Percentiles rank a stretch among this genome's conserved stretches.
Evolutionary conservation across 1,139 yeast genomes (phyloP).

Genomic region (Candida labiduridarum): DNA sequence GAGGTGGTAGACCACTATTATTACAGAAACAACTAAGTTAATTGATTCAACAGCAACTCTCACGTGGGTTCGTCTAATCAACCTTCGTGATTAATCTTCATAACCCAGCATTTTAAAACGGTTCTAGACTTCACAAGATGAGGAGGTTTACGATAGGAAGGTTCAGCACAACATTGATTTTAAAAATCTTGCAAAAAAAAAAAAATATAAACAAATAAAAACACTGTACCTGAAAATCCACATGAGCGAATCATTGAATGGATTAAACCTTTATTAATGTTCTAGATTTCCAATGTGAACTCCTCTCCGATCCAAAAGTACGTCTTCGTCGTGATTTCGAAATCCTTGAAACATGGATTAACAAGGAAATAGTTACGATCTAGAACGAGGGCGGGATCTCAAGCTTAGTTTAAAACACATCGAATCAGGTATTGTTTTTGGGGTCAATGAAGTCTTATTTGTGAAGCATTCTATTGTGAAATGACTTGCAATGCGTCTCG

Average conservation of each 20-base stretch:
- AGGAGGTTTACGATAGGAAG: too few species aligned
- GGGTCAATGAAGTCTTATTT: conserved; percentile 1
- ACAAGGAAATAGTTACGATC: background rate
- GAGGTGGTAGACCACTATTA: too few species aligned
- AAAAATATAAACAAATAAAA: background rate
- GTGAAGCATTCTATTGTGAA: conserved; percentile 2
- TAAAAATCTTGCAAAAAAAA: too few species aligned
- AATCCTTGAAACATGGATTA: background rate
- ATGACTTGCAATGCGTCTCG: background rate
- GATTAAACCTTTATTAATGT: background rate
- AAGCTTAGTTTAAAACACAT: background rate
- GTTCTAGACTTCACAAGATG: too few species aligned
- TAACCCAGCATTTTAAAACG: too few species aligned
- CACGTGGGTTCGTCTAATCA: too few species aligned
- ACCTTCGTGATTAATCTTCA: too few species aligned
- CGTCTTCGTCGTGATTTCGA: background rate
- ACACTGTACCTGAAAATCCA: background rate
- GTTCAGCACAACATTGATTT: too few species aligned
- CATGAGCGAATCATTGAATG: background rate
- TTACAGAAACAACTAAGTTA: too few species aligned
- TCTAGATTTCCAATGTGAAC: background rate
- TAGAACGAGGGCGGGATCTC: background rate
- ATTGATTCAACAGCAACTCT: too few species aligned
- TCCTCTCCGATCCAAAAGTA: background rate
- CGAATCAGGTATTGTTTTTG: background rate